Evolutionary conservation across 176 grass and related monocot genomes (phyloP), one percentile per base, ranked within the genome.

Genomic region (Canna indica): DNA sequence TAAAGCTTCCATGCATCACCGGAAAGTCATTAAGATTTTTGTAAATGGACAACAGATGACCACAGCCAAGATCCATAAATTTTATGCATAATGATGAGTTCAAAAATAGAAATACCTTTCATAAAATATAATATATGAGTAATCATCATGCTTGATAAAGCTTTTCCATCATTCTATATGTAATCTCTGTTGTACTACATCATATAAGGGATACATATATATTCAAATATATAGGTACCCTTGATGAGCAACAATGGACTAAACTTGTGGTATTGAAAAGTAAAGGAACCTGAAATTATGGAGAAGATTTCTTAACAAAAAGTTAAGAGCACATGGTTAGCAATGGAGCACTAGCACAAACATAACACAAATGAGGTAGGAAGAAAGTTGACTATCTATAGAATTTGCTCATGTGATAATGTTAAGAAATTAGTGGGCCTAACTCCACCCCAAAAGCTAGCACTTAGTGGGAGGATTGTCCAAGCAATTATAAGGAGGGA

Each of bases 1-100:
- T 60, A 36, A 58, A 26, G 24, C 76, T 66, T 88, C 36, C 62
- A 67, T 50, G 14, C 28, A 18, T 32, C 67, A 22, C n/a, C 25
- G 59, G 32, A 35, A 52, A 13, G 64, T 66, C 36, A 1, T 65
- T 46, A 11, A 36, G 26, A 76, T 65, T 25, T 64, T 24, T 26
- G 25, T 22, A 45, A 13, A 28, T 35, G 34, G 14, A 18, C 41
- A 74, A n/a, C 31, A 30, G 12, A 10, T 22, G 10, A 1, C n/a
- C 24, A 60, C 12, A 30, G 58, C 27, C 58, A 30, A 30, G 58
- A 0, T 60, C 56, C 27, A 15, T 30, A 60, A 60, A n/a, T n/a
- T 1, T 60, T 60, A 9, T 15, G 27, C 26, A 63, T 28, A 33
- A 63, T 32, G 14, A 33, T 16, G 50, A n/a, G 25, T 59, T n/a